Evolutionary conservation across 139 green algal species (phyloP).

Genomic region (Chlorella sp.): DNA sequence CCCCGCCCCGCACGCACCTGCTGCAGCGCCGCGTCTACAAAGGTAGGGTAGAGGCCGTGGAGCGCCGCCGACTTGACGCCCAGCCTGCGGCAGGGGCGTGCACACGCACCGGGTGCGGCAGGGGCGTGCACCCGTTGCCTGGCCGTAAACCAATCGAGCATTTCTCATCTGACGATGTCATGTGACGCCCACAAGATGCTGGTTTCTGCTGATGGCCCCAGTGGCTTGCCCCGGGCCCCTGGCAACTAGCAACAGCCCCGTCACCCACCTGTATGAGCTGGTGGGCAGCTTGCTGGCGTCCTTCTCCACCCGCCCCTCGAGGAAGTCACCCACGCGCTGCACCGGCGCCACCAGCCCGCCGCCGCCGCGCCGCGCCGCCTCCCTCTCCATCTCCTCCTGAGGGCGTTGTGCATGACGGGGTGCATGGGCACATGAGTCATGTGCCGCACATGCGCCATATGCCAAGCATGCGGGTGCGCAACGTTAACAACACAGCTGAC

Average conservation of each 20-base stretch:
- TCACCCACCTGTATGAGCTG: conserved; percentile 4
- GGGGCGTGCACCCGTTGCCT: no score
- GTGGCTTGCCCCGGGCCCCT: no score
- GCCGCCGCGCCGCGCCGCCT: conserved; percentile 54
- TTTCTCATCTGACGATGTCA: no score
- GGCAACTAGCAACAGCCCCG: background rate
- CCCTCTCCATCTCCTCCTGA: conserved; percentile 21
- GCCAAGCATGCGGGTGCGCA: background rate
- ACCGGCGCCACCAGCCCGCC: conserved; percentile 63
- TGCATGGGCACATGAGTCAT: background rate
- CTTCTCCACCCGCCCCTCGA: conserved; percentile 23
- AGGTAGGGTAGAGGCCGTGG: conserved; percentile 61
- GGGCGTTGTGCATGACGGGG: background rate
- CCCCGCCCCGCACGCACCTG: background rate
- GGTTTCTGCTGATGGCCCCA: no score
- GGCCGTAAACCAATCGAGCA: no score
- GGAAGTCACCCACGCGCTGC: conserved; percentile 70
- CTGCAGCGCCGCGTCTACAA: conserved; percentile 47
- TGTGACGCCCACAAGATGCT: no score
- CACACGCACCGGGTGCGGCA: no score
- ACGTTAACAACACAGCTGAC: no score
- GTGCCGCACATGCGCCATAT: background rate
- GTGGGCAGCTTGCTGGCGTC: background rate
- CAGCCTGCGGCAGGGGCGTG: no score
- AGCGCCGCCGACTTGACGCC: conserved; percentile 49